A percentile compares a stretch with the other conserved stretches of the same genome.
phyloP scores from a whole-genome alignment of 2,329 filamentous ascomycete genomes.

The Fusarium sp. region DNA sequence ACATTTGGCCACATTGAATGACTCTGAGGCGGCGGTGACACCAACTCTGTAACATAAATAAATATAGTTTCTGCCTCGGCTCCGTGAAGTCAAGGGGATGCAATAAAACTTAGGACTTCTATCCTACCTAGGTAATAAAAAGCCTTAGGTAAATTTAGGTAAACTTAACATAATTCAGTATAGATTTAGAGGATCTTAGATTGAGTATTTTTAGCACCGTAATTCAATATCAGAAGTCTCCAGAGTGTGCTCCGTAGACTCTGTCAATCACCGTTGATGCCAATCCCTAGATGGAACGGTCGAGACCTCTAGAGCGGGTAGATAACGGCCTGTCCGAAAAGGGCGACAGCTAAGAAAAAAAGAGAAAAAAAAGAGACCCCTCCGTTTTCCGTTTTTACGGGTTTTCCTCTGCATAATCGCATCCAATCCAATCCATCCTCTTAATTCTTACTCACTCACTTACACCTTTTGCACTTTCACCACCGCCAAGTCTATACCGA shows the following conservation, averaged over 20 bases:
- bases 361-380: not conserved
- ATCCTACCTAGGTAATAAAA: too few relatives aligned
- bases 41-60: not conserved
- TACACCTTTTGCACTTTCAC: constrained; percentile 14
- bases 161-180: too few relatives aligned
- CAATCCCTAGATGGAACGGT: constrained; percentile 20
- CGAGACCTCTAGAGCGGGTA: constrained; percentile 27
- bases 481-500: constrained; percentile 29
- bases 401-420: constrained; percentile 10
- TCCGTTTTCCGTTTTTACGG: constrained; percentile 32
- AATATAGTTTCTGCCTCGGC: not conserved
- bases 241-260: not conserved
- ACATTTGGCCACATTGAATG: not conserved
- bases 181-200: too few relatives aligned
- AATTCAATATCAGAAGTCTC: too few relatives aligned
- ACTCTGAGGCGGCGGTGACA: not conserved
- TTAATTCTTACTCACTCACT: constrained; percentile 12
- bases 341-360: constrained; percentile 9
- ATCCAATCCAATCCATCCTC: constrained; percentile 4
- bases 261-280: not conserved
- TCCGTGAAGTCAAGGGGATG: not conserved
- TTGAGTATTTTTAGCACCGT: too few relatives aligned
- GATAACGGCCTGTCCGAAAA: constrained; percentile 32
- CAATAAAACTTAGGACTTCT: too few relatives aligned
- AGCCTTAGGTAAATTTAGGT: too few relatives aligned